phyloP scores from a whole-genome alignment of 1,284 basidiomycete genomes.

The Mycena citricolor region DNA sequence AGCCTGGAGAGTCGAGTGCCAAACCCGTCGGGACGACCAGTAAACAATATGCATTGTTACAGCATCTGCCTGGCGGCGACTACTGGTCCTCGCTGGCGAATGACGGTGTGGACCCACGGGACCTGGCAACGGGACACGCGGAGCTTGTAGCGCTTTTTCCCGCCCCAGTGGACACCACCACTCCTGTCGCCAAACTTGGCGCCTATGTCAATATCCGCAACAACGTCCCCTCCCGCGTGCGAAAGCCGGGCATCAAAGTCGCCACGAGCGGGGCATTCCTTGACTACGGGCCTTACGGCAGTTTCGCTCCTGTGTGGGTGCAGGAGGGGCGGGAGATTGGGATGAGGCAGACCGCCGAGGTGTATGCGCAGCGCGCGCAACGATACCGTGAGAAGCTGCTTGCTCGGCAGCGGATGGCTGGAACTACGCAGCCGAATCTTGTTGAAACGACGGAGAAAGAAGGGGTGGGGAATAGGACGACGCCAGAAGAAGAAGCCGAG shows the following conservation, averaged over 20 bases:
- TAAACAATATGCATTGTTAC: slow-evolving; percentile 67
- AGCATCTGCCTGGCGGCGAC: slow-evolving; percentile 70
- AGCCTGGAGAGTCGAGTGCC: slow-evolving; percentile 29
- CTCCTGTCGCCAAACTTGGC: slow-evolving; percentile 27
- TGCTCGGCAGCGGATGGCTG: slow-evolving; percentile 25
- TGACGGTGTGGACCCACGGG: slow-evolving; percentile 44
- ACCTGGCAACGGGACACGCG: slow-evolving; percentile 61
- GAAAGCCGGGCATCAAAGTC: slow-evolving; percentile 40
- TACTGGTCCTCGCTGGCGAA: slow-evolving; percentile 71
- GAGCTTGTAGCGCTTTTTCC: slow-evolving; percentile 74
- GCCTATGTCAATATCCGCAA: slow-evolving; percentile 21
- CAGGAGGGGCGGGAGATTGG: slow-evolving; percentile 70
- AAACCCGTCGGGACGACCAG: slow-evolving; percentile 29
- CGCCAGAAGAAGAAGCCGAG: slow-evolving; percentile 1
- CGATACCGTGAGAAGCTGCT: slow-evolving; percentile 33
- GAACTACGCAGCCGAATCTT: slow-evolving; percentile 18
- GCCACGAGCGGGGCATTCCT: slow-evolving; percentile 66
- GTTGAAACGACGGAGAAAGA: slow-evolving; percentile 22
- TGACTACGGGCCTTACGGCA: slow-evolving; percentile 72
- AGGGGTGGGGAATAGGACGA: slow-evolving; percentile 5
- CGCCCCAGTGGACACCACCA: slow-evolving; percentile 44
- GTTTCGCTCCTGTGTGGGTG: slow-evolving; percentile 76
- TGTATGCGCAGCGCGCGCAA: slow-evolving; percentile 46
- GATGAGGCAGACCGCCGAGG: slow-evolving; percentile 54
- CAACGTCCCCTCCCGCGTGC: slow-evolving; percentile 46